Evolutionary conservation across 75 land plant genomes (phyloP).

Genomic region (Picea sitchensis): DNA sequence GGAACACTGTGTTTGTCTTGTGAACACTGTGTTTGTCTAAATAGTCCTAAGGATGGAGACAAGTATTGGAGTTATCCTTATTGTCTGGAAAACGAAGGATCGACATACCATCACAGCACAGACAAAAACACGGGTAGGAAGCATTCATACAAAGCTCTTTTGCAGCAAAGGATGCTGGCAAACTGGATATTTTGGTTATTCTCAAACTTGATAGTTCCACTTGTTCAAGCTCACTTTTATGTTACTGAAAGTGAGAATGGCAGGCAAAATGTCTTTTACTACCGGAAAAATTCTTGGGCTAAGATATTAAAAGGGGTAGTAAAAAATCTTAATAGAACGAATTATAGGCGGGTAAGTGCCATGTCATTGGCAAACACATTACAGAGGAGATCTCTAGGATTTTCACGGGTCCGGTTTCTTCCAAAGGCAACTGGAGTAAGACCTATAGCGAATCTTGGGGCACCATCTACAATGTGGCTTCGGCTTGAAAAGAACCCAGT

Average conservation of each 20-base stretch:
- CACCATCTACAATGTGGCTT: conserved; percentile 34
- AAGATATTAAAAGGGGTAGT: conserved; percentile 39
- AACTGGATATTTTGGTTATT: conserved; percentile 90
- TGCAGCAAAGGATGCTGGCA: conserved; percentile 29
- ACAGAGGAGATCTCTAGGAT: conserved; percentile 65
- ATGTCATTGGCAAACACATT: conserved; percentile 26
- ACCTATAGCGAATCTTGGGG: conserved; percentile 68
- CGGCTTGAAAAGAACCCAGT: neutral
- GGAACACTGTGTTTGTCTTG: neutral
- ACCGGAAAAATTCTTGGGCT: conserved; percentile 73
- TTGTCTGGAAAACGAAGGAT: neutral
- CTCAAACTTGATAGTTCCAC: conserved; percentile 57
- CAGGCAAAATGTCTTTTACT: conserved; percentile 65
- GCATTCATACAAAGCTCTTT: neutral
- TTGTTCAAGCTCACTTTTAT: conserved; percentile 79
- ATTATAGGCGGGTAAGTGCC: conserved; percentile 33
- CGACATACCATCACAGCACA: neutral
- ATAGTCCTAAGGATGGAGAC: neutral
- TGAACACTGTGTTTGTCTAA: neutral
- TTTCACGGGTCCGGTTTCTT: conserved; percentile 71
- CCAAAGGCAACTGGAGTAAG: conserved; percentile 72
- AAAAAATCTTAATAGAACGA: conserved; percentile 23
- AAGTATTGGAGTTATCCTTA: neutral
- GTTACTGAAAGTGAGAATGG: conserved; percentile 87
- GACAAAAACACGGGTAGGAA: neutral